Base-by-base conservation (phyloP, 768 basidiomycete genomes). In the Hysterangium stoloniferum region DNA sequence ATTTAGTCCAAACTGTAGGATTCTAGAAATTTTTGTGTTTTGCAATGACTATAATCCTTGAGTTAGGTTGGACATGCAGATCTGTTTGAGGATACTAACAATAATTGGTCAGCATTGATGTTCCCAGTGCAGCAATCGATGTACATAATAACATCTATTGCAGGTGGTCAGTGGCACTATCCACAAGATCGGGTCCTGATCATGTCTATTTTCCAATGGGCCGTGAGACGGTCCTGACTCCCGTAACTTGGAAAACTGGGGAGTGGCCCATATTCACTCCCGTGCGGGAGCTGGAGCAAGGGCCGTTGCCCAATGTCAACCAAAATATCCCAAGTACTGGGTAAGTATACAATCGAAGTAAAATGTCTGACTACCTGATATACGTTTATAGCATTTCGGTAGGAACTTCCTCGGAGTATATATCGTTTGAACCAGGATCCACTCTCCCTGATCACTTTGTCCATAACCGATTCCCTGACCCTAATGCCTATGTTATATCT, bases 381-480 rank as follows among this genome's bases (percentile, higher is more conserved):
- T 7, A 20, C 28, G 19, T 4, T 45, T 45, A 28, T n/a, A 48
- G 46, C n/a, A n/a, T 33, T n/a, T 48, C 31, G 46, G 28, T 20
- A 9, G 46, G 46, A 15, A 27, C n/a, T 3, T 36, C 46, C 35
- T n/a, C n/a, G n/a, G 62, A 66, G 34, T 41, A 51, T 27, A 57
- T 64, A 40, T 45, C 52, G 4, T 65, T 67, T 48, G 33, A 52
- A 1, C 58, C 60, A 4, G 52, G 51, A 1, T 55, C 59, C 4
- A 41, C 48, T 1, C 50, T 67, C 3, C 64, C 64, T 0, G 38
- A 56, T 1, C 64, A 67, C 29, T 63, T 64, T 37, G 57, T 61
- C n/a, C 54, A 64, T 48, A 63, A 61, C 57, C 62, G 64, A 9
- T 57, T 59, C 43, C 64, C 66, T 0, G 61, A 58, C 40, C 38